Evolutionary conservation across 1,139 yeast genomes (phyloP), one percentile per base, ranked within the genome.

Genomic region (Yamadazyma diddensiae): DNA sequence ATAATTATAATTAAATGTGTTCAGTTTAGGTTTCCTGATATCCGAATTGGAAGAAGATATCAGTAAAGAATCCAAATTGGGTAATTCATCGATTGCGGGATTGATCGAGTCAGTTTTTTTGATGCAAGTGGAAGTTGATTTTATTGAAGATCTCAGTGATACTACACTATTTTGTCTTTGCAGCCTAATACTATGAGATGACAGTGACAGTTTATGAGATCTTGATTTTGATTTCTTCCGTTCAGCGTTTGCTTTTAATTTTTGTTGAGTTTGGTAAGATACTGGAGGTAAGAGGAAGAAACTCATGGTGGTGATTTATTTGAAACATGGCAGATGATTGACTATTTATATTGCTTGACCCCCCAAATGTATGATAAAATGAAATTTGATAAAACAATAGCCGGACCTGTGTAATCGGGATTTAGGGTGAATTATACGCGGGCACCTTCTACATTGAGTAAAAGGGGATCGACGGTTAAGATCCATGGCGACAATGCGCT

Each of bases 261-360:
- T 55, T 37, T 60, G 63, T 36, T 59, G 61, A 12, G 61, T 56
- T 41, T 60, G 64, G 37, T 55, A 58, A 8, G 59, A 53, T 24
- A 57, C 57, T 8, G 59, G 46, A 5, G 65, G 65, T 14, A 59
- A 53, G 32, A 59, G 43, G 36, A 53, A 57, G 39, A 53, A 57
- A 46, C 59, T 57, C 65, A 59, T 59, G 17, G 24, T 6, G 17
- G 26, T 6, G 13, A 5, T 15, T 15, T 23, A 11, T 13, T 23
- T 15, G 19, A 24, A 17, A 24, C 9, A 15, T 16, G 28, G 8
- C n/a, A 24, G 14, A 14, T 24, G 14, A 14, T 6, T 6, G 16
- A 14, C 15, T n/a, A n/a, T n/a, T n/a, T n/a, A n/a, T n/a, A n/a
- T n/a, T n/a, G n/a, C n/a, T n/a, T n/a, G n/a, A n/a, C n/a, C n/a